Evolutionary conservation across 805 yeast genomes (phyloP), one percentile per base, ranked within the genome.

Genomic region (Maudiozyma turicensis): DNA sequence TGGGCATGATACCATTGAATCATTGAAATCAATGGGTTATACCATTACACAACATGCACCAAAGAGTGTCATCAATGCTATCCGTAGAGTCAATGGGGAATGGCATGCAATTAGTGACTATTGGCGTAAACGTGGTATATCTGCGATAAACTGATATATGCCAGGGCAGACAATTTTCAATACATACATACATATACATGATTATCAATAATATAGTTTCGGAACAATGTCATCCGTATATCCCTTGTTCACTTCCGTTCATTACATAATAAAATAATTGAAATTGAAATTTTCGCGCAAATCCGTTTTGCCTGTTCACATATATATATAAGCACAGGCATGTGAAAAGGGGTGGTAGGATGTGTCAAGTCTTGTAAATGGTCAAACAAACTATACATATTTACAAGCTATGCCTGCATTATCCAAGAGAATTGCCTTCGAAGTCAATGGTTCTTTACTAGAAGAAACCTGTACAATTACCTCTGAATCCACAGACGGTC

Each of bases 91-190:
- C 56, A 70, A 51, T 64, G 39, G 41, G 5, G 75, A 47, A 45
- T 66, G 84, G 69, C 77, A 80, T 47, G 96, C 95, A 1, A 96
- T 89, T 9, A 74, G 88, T 56, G 98, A 91, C 64, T 86, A 68
- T 63, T 91, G 97, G 96, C 72, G 98, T 50, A 90, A 90, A 63
- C 68, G 83, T 44, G 96, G 95, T 7, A 47, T 63, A 2, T 58
- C 67, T 3, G 49, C 40, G 5, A 39, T 39, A 20, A 20, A 20
- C 26, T 20, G 26, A 20, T 20, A 4, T 4, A 4, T 20, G 3
- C 4, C 4, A 4, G 26, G 26, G 2, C 26, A 20, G 26, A 20
- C 4, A 20, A 4, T 4, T 20, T 20, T 20, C 26, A 20, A 20
- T 20, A 20, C 4, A 20, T 20, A 20, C 4, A 20, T 20, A 20